Evolutionary conservation across 345 rosid genomes (phyloP), one percentile per base, ranked within the genome.

Genomic region (Populus davidiana): DNA sequence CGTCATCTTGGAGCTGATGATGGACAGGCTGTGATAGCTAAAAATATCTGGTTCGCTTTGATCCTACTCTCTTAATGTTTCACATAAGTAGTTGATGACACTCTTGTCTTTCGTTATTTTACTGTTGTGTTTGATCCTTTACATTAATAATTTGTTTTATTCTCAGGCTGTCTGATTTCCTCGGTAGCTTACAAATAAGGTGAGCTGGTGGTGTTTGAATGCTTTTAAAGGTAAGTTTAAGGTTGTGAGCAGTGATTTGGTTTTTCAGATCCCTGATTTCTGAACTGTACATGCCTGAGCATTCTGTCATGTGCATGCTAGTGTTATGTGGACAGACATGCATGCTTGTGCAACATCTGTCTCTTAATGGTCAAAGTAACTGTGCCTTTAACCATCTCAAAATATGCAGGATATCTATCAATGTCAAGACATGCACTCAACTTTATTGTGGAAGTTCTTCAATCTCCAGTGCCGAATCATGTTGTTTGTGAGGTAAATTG

Each of bases 1-100:
- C 89, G 94, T 35, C 91, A 92, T 87, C 90, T 92, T 79, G 88
- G 88, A 43, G 87, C 88, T 81, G 94, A 91, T 81, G 91, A 91
- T 78, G 93, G 90, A 67, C 82, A 86, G 25, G 84, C 86, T 44
- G 77, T 90, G 69, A 89, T 89, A 75, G 89, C 93, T 38, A 91
- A 90, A 81, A 78, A 85, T 86, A 84, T 85, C 64, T 83, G 90
- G 92, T 89, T 68, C 49, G 17, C 25, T 31, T 47, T 31, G 16
- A 13, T 25, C 41, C 21, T 70, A 20, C n/a, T 41, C 5, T 11
- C 38, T 62, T 64, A 61, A 17, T 35, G 33, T n/a, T 47, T 33
- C 67, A 50, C 18, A 25, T 44, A 59, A 14, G 54, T 59, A 36
- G 64, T 27, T 49, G 18, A 47, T 5, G 7, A 35, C 36, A 54